phyloP scores from a whole-genome alignment of 306 rosid species.

The Datisca glomerata region DNA sequence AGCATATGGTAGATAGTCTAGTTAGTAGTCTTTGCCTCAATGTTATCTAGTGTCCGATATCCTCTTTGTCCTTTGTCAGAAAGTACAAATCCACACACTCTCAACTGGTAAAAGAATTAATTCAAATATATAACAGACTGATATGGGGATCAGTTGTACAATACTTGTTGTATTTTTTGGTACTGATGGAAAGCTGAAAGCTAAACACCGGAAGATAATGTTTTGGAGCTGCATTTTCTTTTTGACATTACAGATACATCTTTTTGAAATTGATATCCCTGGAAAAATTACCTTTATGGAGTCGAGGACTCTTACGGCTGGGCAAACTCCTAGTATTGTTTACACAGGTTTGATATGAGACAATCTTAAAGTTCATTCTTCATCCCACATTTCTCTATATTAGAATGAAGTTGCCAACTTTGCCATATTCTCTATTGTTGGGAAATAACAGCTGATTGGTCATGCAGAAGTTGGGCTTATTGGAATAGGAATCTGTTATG shows the following conservation, averaged over 20 bases:
- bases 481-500: conserved; percentile 95
- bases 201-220: conserved; percentile 83
- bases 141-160: conserved; percentile 54
- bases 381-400: too few species aligned
- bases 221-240: background rate
- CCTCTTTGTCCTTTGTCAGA: too few species aligned
- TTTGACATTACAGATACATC: conserved; percentile 83
- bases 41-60: too few species aligned
- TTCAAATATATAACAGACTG: too few species aligned
- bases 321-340: conserved; percentile 80
- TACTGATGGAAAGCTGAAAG: conserved; percentile 59
- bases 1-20: too few species aligned
- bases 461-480: conserved; percentile 86
- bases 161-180: conserved; percentile 84
- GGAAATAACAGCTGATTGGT: too few species aligned
- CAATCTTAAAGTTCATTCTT: conserved; percentile 8
- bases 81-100: too few species aligned
- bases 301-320: conserved; percentile 80
- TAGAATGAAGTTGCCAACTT: too few species aligned
- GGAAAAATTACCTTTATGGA: conserved; percentile 91
- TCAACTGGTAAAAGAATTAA: too few species aligned
- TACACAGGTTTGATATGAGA: conserved; percentile 96
- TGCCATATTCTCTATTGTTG: background rate
- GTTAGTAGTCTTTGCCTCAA: too few species aligned
- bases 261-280: conserved; percentile 88